Evolutionary conservation across 2,329 filamentous ascomycete genomes (phyloP).

Genomic region (Metarhizium sp.): DNA sequence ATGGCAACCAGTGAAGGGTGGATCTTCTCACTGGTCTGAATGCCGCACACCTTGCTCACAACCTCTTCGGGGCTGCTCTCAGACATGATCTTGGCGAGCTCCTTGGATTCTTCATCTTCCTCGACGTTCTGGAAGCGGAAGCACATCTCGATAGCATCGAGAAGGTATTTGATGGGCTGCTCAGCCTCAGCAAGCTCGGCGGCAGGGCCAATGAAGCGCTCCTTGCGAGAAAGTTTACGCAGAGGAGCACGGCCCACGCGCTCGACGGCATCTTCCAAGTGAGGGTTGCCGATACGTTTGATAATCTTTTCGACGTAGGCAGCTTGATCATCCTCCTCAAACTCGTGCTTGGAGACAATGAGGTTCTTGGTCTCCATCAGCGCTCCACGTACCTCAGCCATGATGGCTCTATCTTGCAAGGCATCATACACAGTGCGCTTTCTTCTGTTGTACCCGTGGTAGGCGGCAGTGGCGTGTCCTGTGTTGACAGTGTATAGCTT

Average conservation of each 20-base stretch:
- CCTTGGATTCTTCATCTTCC: constrained; percentile 79
- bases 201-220: constrained; percentile 91
- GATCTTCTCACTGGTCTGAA: constrained; percentile 68
- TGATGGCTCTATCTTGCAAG: constrained; percentile 70
- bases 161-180: constrained; percentile 60
- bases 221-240: constrained; percentile 87
- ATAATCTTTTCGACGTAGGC: constrained; percentile 91
- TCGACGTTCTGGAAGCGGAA: constrained; percentile 93
- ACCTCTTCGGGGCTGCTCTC: constrained; percentile 63
- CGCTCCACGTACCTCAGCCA: constrained; percentile 67
- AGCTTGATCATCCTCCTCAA: constrained; percentile 64
- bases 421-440: constrained; percentile 87
- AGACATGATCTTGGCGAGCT: constrained; percentile 80
- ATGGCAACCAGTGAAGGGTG: constrained; percentile 66
- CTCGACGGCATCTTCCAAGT: constrained; percentile 85
- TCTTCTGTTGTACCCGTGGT: constrained; percentile 81
- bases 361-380: constrained; percentile 79
- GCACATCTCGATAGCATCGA: constrained; percentile 81
- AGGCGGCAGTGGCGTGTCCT: constrained; percentile 88
- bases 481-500: constrained; percentile 99
- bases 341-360: constrained; percentile 80
- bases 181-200: constrained; percentile 78
- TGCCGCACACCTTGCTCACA: constrained; percentile 70
- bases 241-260: constrained; percentile 91
- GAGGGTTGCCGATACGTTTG: constrained; percentile 83